phyloP scores from a whole-genome alignment of 805 yeast genomes.

The Priceomyces haplophilus region DNA sequence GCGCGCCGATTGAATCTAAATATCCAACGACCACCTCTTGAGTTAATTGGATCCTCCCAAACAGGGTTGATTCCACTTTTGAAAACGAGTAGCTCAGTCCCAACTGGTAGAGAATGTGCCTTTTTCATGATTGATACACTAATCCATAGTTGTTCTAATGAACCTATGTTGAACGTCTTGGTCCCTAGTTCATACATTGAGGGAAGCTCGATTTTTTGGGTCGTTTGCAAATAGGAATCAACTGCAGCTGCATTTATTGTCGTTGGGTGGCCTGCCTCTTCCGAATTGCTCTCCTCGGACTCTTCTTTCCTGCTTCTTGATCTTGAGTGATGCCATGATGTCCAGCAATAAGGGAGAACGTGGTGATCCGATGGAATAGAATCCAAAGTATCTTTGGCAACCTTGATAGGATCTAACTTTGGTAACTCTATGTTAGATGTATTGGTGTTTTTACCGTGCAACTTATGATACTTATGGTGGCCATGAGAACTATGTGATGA shows the following conservation, averaged over 20 bases:
- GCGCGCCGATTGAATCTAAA: conserved; percentile 45
- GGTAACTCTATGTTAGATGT: conserved; percentile 24
- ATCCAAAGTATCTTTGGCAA: conserved; percentile 29
- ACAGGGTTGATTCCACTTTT: conserved; percentile 59
- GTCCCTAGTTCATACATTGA: conserved; percentile 16
- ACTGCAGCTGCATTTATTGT: conserved; percentile 27
- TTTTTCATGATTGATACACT: conserved; percentile 38
- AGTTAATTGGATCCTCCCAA: conserved; percentile 65
- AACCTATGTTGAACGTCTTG: conserved; percentile 33
- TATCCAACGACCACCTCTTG: conserved; percentile 63
- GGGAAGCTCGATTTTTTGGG: conserved; percentile 41
- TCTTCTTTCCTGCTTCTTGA: conserved; percentile 19
- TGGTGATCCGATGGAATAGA: conserved; percentile 32
- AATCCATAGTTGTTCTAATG: conserved; percentile 55
- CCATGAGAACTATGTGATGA: conserved; percentile 6
- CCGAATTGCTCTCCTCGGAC: conserved; percentile 14
- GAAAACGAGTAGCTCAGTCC: conserved; percentile 56
- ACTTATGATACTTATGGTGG: conserved; percentile 10
- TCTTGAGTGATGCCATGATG: conserved; percentile 47
- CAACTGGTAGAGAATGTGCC: conserved; percentile 38
- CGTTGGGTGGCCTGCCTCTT: conserved; percentile 12
- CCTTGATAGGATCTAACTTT: conserved; percentile 33
- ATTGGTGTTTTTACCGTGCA: conserved; percentile 9
- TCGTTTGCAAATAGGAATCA: conserved; percentile 46
- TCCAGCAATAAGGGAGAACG: conserved; percentile 47